Percentiles rank a stretch among this genome's conserved stretches.
Evolutionary conservation across 1,284 basidiomycete species (phyloP).

Genomic region (Pseudozyma tsukubaensis): DNA sequence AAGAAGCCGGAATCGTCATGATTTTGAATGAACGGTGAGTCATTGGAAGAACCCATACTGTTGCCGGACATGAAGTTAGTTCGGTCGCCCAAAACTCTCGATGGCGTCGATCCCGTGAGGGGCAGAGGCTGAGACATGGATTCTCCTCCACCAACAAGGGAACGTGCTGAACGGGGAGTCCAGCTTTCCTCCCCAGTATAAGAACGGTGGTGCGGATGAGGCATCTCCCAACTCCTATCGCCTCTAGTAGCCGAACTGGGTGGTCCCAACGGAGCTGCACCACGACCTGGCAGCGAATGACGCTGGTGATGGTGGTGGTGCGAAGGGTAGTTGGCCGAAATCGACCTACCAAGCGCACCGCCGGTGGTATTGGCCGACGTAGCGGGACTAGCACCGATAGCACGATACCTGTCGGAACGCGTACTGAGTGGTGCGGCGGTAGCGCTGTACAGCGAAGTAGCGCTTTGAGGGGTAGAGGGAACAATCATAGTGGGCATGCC

Average conservation of each 20-base stretch:
- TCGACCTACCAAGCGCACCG: conserved; percentile 32
- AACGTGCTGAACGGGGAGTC: conserved; percentile 12
- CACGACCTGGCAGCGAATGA: too few species aligned
- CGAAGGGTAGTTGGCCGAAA: conserved; percentile 33
- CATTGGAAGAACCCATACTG: conserved; percentile 7
- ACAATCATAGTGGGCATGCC: conserved; percentile 25
- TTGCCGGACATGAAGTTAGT: conserved; percentile 19
- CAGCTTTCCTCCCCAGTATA: conserved; percentile 15
- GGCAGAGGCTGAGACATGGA: conserved; percentile 31
- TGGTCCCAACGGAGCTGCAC: too few species aligned
- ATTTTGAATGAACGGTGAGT: conserved; percentile 22
- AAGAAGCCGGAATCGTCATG: conserved; percentile 62
- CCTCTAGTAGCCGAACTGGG: too few species aligned
- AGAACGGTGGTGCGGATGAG: conserved; percentile 11
- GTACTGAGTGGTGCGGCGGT: conserved; percentile 39
- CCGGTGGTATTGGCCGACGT: too few species aligned
- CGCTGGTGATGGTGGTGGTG: conserved; percentile 17
- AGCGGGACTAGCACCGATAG: conserved; percentile 33
- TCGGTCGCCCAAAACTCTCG: conserved; percentile 34
- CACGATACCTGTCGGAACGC: conserved; percentile 41
- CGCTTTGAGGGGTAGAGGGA: conserved; percentile 29
- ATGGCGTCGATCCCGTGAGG: conserved; percentile 27
- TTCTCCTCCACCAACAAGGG: background rate
- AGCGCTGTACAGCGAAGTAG: conserved; percentile 9
- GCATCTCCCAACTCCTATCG: conserved; percentile 19